A percentile compares a stretch with the other conserved stretches of the same genome.
Evolutionary conservation across 2,329 filamentous ascomycete genomes (phyloP).

Genomic region (Zasmidium citrigriseum): DNA sequence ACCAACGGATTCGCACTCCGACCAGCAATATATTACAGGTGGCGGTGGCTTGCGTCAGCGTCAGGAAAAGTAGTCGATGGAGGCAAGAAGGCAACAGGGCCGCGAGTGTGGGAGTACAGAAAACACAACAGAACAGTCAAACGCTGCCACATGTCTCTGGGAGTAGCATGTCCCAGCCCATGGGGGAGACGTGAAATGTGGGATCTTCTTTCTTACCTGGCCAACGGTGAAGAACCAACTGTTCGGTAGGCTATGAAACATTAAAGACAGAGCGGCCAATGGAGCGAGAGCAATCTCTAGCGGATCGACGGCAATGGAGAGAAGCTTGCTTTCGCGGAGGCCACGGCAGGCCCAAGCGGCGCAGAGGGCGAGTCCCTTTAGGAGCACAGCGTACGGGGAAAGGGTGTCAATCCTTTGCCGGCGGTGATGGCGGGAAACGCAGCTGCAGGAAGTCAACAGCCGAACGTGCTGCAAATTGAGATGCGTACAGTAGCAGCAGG

Average conservation of each 20-base stretch:
- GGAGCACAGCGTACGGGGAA: neutral
- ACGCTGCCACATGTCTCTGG: neutral
- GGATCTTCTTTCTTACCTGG: neutral
- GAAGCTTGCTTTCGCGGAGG: neutral
- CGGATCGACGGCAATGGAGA: neutral
- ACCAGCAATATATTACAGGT: neutral
- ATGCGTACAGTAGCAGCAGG: neutral
- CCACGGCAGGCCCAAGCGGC: neutral
- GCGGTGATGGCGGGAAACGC: neutral
- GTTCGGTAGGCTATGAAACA: slow-evolving; percentile 1
- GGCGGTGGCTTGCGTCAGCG: slow-evolving; percentile 6
- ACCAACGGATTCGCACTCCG: neutral
- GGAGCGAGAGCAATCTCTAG: neutral
- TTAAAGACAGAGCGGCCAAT: neutral
- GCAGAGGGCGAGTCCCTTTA: neutral
- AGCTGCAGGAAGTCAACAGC: neutral
- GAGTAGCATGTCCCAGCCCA: neutral
- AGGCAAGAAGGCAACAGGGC: slow-evolving; percentile 5
- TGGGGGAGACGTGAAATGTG: neutral
- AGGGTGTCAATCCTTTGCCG: neutral
- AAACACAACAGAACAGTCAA: neutral
- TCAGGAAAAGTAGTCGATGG: neutral
- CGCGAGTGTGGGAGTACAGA: slow-evolving; percentile 4
- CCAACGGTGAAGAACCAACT: neutral
- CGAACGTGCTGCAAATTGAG: neutral